Percentiles rank a stretch among this genome's conserved stretches.
phyloP scores from a whole-genome alignment of 495 filamentous ascomycete species.

The Hypomontagnella monticulosa region DNA sequence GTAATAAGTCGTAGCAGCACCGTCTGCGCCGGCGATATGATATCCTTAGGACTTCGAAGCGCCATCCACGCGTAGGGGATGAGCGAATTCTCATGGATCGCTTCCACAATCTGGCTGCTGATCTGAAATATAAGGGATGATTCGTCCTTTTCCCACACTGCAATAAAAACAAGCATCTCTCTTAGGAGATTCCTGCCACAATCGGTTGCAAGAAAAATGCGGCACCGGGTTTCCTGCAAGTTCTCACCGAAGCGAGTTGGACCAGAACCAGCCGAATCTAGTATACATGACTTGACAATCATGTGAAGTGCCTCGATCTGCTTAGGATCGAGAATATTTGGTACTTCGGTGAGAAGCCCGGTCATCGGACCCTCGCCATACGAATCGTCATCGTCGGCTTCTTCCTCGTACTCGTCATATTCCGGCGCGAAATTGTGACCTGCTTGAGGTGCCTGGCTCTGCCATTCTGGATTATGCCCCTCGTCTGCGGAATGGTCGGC shows the following conservation, averaged over 20 bases:
- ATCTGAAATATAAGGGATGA: conserved; percentile 93
- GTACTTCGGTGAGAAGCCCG: conserved; percentile 88
- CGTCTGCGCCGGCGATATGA: conserved; percentile 92
- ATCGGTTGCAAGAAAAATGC: conserved; percentile 85
- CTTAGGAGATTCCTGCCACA: conserved; percentile 87
- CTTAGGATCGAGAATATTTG: conserved; percentile 89
- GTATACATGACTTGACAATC: conserved; percentile 91
- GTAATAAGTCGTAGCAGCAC: conserved; percentile 90
- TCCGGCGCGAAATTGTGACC: conserved; percentile 52
- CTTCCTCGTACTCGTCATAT: conserved; percentile 70
- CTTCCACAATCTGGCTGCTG: conserved; percentile 94
- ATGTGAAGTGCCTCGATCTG: conserved; percentile 96
- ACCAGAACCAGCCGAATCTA: conserved; percentile 69
- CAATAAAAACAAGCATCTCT: conserved; percentile 93
- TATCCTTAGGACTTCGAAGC: conserved; percentile 92
- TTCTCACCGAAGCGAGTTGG: conserved; percentile 69
- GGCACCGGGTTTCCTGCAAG: conserved; percentile 84
- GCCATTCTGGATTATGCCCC: conserved; percentile 59
- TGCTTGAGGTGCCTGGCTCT: conserved; percentile 56
- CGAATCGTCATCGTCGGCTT: conserved; percentile 82
- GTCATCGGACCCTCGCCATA: conserved; percentile 85
- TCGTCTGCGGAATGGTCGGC: conserved; percentile 57
- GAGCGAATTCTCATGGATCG: conserved; percentile 84
- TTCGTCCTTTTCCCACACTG: conserved; percentile 93
- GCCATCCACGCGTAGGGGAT: conserved; percentile 90